Evolutionary conservation across 2,329 filamentous ascomycete genomes (phyloP), one percentile per base, ranked within the genome.

Genomic region (Penicillium sp.): DNA sequence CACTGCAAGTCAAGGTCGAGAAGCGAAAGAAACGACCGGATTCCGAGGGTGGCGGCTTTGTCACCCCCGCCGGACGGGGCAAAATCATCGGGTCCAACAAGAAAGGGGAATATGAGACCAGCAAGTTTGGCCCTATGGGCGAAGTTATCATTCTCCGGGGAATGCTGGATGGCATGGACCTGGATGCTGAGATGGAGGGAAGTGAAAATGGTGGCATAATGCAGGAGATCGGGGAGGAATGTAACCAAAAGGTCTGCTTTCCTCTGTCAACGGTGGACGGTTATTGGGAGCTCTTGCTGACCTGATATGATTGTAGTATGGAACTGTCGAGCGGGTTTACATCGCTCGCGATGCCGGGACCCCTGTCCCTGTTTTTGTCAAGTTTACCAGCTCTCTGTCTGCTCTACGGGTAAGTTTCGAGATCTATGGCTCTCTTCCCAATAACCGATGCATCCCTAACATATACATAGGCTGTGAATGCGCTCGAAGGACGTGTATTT

Each of bases 181-280:
- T 95, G 37, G 80, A 86, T 49, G 78, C 77, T n/a, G 92, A 96
- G 68, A 82, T 95, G 41, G 81, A 84, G 51, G 73, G 77, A 11
- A 72, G 75, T 14, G 78, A 82, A 29, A 78, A 79, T 46, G 77
- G 76, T 11, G 79, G 80, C 12, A 74, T 99, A 42, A 85, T 92
- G 59, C 92, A 97, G 72, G 91, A 96, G 68, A 96, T 99, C 69
- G 93, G 93, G 6, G 89, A 96, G 64, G 89, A 95, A 66, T 96
- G 95, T 69, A 85, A 84, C 41, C 83, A 89, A 57, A 90, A 91
- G 78, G 81, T 85, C 64, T 57, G 65, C 56, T n/a, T 3, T 12
- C 9, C 37, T 18, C 30, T n/a, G n/a, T n/a, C n/a, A n/a, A n/a
- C n/a, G n/a, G 3, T 29, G 18, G 11, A 30, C 14, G 27, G 41